A percentile compares a stretch with the other conserved stretches of the same genome.
Evolutionary conservation across 306 rosid species (phyloP).

Genomic region (Sphenostylis stenocarpa): DNA sequence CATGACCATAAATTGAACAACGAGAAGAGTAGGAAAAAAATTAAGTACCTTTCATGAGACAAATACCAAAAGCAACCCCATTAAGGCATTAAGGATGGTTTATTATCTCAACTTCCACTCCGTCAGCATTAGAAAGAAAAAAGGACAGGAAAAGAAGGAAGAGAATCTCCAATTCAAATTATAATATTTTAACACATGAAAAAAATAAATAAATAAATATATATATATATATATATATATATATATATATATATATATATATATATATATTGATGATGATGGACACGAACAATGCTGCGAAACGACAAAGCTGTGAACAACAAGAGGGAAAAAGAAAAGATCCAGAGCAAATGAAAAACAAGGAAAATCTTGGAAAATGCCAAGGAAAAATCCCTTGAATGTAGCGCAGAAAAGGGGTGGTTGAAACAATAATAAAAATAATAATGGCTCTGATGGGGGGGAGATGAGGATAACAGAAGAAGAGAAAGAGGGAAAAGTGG

Average conservation of each 20-base stretch:
- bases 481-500: conserved; percentile 35
- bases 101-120: conserved; percentile 34
- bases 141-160: conserved; percentile 29
- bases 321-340: conserved; percentile 24
- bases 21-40: background rate
- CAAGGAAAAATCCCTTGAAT: conserved; percentile 30
- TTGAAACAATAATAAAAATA: conserved; percentile 28
- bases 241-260: too few relatives aligned
- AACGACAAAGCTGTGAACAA: conserved; percentile 45
- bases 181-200: background rate
- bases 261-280: background rate
- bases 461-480: conserved; percentile 17
- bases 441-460: conserved; percentile 25
- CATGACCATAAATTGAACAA: conserved; percentile 7
- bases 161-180: conserved; percentile 51
- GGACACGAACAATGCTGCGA: conserved; percentile 29
- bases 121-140: conserved; percentile 16
- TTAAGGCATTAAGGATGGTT: background rate
- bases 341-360: conserved; percentile 31
- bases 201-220: too few relatives aligned
- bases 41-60: conserved; percentile 33
- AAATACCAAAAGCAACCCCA: background rate
- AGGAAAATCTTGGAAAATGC: conserved; percentile 36
- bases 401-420: conserved; percentile 50
- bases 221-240: too few relatives aligned